These are phyloP conservation scores for Alloteropsis semialata DNA, from an alignment of 176 grass and related monocot genomes.

Conservation along the genomic window DNA sequence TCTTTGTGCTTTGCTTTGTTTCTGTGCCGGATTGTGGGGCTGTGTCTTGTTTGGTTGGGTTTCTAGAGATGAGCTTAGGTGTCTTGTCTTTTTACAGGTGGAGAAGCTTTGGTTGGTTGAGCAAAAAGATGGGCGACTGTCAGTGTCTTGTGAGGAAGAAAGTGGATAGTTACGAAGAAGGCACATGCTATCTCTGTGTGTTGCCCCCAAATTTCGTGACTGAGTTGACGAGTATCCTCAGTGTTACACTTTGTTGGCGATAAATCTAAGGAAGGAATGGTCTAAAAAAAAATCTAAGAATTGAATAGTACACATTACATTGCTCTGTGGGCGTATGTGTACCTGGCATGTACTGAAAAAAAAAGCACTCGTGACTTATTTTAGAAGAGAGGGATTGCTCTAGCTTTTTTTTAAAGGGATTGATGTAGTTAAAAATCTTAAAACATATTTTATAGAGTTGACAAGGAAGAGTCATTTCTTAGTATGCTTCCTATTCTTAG, in stretches of 20 bases:
- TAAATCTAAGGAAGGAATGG: too few relatives aligned
- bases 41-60: constrained; percentile 1
- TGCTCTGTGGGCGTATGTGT: background rate
- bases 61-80: constrained; percentile 13
- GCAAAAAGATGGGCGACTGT: constrained; percentile 13
- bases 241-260: background rate
- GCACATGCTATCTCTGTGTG: background rate
- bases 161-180: constrained; percentile 11
- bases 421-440: background rate
- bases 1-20: background rate
- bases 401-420: too few relatives aligned
- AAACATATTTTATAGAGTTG: background rate
- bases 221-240: background rate
- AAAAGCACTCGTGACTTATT: background rate
- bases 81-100: constrained; percentile 21
- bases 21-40: background rate
- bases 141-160: background rate
- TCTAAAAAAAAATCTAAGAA: too few relatives aligned
- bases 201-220: background rate
- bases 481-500: too few relatives aligned
- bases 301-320: too few relatives aligned
- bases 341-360: background rate
- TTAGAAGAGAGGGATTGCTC: background rate
- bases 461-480: background rate
- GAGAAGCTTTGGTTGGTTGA: constrained; percentile 10